Evolutionary conservation across 257 asterid genomes (phyloP), one percentile per base, ranked within the genome.

Genomic region (Solanum okadae): DNA sequence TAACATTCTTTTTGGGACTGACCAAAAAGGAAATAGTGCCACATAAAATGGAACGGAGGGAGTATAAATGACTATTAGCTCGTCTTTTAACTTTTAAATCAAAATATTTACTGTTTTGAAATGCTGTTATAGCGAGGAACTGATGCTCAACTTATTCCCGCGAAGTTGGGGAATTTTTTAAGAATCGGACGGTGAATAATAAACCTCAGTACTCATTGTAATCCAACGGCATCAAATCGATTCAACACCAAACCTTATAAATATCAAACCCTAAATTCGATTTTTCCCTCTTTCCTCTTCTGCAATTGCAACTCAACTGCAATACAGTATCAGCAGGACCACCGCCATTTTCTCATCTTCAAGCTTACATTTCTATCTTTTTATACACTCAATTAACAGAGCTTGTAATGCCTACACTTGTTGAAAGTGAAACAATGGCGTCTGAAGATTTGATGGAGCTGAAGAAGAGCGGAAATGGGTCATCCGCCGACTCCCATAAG

Each of bases 361-460:
- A 37, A 76, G 56, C 33, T 76, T 76, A 76, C 59, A 29, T 67
- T 87, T 10, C 46, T 71, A 49, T 16, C 27, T 37, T 25, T 10
- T 83, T 25, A 11, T 44, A 31, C 83, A 33, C 86, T 6, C 20
- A 40, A 8, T 44, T 61, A 70, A 78, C 59, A 14, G 3, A 59
- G 29, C 33, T 46, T 42, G 6, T 40, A 6, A 96, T 96, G 98
- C 96, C 98, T 92, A 92, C 95, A 3, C 23, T 93, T 71, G 89
- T 34, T 81, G 63, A 91, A 37, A 86, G 92, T 33, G 98, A 90
- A 61, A 71, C 89, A 8, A 86, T 87, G 83, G 88, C 93, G 44
- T 78, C 94, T n/a, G 89, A 72, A 33, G 23, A 63, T 20, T 33
- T 73, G 3, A 89, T 87, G 29, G 94, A 92, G 88, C 91, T 91